Evolutionary conservation across 768 basidiomycete genomes (phyloP).

Genomic region (Hygrophorus pudorinus): DNA sequence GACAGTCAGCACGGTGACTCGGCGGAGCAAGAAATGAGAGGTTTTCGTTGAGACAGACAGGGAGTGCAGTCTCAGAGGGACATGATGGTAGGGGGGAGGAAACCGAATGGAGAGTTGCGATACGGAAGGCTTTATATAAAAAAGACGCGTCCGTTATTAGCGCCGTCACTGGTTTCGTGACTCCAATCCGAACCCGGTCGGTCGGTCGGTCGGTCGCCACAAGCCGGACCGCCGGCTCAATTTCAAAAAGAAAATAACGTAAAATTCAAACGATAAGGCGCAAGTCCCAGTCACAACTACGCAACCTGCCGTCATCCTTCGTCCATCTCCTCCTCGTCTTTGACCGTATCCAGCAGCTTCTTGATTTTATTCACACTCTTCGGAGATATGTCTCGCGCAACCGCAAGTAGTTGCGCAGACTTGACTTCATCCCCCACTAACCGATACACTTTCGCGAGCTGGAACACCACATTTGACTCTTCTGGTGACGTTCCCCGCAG

Average conservation of each 20-base stretch:
- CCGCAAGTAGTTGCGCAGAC: conserved; percentile 77
- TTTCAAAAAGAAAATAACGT: neutral
- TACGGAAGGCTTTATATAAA: conserved; percentile 18
- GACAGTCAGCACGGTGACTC: conserved; percentile 28
- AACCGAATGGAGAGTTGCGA: conserved; percentile 12
- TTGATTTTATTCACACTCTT: conserved; percentile 80
- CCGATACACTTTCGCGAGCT: conserved; percentile 88
- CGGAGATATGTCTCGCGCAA: conserved; percentile 90
- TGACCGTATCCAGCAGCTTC: conserved; percentile 62
- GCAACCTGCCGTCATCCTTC: conserved; percentile 63
- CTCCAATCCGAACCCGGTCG: conserved; percentile 10
- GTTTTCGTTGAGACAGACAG: conserved; percentile 16
- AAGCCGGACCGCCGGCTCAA: conserved; percentile 3
- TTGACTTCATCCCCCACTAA: conserved; percentile 68
- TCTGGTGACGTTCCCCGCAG: conserved; percentile 80
- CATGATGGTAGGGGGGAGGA: conserved; percentile 27
- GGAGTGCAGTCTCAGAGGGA: conserved; percentile 22
- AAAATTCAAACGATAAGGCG: no score
- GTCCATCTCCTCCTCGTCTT: conserved; percentile 64
- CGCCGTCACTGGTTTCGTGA: conserved; percentile 6
- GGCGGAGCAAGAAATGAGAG: conserved; percentile 22
- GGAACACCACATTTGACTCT: conserved; percentile 95
- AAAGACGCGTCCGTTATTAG: conserved; percentile 7
- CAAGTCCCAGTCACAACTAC: no score
- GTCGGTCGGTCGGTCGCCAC: conserved; percentile 5